Base-by-base conservation (phyloP, 306 rosid genomes). In the Albizia julibrissin region DNA sequence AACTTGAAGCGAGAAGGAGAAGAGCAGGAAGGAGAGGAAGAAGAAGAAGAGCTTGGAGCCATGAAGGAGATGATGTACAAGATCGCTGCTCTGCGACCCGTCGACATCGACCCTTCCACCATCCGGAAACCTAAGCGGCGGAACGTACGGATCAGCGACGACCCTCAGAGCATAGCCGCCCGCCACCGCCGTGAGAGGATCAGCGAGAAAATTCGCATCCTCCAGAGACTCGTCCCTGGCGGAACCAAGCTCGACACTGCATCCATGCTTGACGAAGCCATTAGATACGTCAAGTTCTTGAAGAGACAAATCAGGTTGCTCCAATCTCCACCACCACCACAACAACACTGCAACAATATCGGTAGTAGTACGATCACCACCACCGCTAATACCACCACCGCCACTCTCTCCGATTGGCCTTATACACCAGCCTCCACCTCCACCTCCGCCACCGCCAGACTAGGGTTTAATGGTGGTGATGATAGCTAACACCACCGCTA, bases 11-110 rank as follows among this genome's bases (percentile, higher is more conserved):
- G 5, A 66, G 71, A 66, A 66, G 71, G 82, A 50, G 86, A 83
- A 13, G 67, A 9, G 4, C 34, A 26, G 3, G 27, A n/a, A 0
- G 86, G 4, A 0, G 71, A 33, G 16, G 72, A 67, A 3, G 46
- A 33, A 3, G 97, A 89, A 64, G 97, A 94, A 68, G 97, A 93
- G 82, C 85, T 95, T 0, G 98, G 98, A 14, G 94, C 94, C 44
- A 90, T 93, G 97, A 95, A 95, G 84, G 98, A 95, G 78, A 95
- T 93, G 98, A 95, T 93, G 98, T 95, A 90, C 92, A 90, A 86
- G 94, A 95, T 93, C 1, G 94, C 98, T 0, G 95, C 91, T 62
- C 90, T 95, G 97, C 98, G 93, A 65, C 98, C 98, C 0, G 98
- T 95, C 86, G 98, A 95, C 67, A 91, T 95, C 33, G 98, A 95